These are phyloP conservation scores for Chytriomyces confervae DNA, from an alignment of 192 early-diverging fungal genomes.

Conservation along the genomic window DNA sequence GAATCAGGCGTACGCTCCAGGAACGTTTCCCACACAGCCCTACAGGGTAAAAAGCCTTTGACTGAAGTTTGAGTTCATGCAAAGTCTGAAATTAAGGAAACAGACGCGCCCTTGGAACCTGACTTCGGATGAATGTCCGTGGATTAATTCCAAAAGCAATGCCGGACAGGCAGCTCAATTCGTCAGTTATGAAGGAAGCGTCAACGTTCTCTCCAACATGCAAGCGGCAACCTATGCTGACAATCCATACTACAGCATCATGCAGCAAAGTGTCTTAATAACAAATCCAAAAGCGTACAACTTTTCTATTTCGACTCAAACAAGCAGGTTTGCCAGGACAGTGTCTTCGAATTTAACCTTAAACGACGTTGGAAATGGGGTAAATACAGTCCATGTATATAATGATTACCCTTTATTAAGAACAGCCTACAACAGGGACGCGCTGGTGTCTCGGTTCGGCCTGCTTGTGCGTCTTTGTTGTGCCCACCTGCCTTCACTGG, in stretches of 20 bases:
- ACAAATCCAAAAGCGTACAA: slow-evolving; percentile 15
- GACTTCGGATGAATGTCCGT: slow-evolving; percentile 14
- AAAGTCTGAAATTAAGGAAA: background rate
- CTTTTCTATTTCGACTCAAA: background rate
- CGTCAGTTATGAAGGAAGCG: background rate
- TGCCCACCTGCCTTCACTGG: background rate
- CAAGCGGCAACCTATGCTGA: background rate
- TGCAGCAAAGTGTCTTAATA: background rate
- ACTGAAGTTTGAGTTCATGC: background rate
- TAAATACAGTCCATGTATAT: too few species aligned
- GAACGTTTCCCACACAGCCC: slow-evolving; percentile 22
- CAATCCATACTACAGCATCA: slow-evolving; percentile 22
- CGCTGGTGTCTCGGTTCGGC: background rate
- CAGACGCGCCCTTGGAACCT: slow-evolving; percentile 34
- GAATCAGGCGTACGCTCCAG: slow-evolving; percentile 19
- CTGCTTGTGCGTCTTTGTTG: background rate
- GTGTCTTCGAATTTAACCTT: too few species aligned
- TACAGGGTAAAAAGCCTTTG: slow-evolving; percentile 12
- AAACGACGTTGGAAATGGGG: too few species aligned
- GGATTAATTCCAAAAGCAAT: background rate
- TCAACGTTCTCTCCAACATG: background rate
- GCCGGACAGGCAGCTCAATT: background rate
- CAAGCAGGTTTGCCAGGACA: background rate
- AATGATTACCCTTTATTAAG: too few species aligned
- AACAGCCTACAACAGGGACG: background rate